Evolutionary conservation across 2,329 filamentous ascomycete genomes (phyloP), one percentile per base, ranked within the genome.

Genomic region (Aspergillus ochraceoroseus): DNA sequence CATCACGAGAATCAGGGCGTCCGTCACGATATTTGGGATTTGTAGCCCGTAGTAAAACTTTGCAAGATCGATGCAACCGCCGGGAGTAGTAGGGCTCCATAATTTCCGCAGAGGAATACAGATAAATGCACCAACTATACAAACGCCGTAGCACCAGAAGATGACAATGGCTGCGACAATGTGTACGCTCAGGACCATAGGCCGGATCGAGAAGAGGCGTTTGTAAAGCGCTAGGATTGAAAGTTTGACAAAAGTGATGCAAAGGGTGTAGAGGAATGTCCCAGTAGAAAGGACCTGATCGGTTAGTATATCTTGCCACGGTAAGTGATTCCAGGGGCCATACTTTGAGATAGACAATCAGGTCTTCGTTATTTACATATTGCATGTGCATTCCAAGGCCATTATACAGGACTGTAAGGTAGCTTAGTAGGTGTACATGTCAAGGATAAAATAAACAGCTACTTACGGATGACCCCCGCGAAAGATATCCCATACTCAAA

Each of bases 201-300:
- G 22, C 18, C 44, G 46, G 7, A 48, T 38, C 1, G 55, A 49
- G 20, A 59, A 61, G 1, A 58, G 40, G 15, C 56, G 45, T 6
- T 51, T 52, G 44, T 59, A 60, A 5, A 59, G 39, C n/a, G 52
- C 46, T 1, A 58, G 41, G 12, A 60, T 58, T 7, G 55, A 59
- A 12, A 53, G 41, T 20, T 61, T 60, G 20, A 56, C 53, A 30
- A 47, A 54, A 15, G 48, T 46, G 23, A 58, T 55, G 35, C 51
- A 57, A 15, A 51, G 23, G 2, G 54, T 46, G 22, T 58, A 57
- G 8, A 55, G 46, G 17, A 58, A 54, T 5, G 31, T 33, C 2
- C 31, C 31, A 8, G 31, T 12, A 5, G 19, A 33, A n/a, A 33
- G 18, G 1, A 12, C 23, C 31, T 33, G 9, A 23, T 5, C 3